Conservation (phyloP, 2,329 filamentous ascomycete genomes). For the Xylariaceae sp. region DNA sequence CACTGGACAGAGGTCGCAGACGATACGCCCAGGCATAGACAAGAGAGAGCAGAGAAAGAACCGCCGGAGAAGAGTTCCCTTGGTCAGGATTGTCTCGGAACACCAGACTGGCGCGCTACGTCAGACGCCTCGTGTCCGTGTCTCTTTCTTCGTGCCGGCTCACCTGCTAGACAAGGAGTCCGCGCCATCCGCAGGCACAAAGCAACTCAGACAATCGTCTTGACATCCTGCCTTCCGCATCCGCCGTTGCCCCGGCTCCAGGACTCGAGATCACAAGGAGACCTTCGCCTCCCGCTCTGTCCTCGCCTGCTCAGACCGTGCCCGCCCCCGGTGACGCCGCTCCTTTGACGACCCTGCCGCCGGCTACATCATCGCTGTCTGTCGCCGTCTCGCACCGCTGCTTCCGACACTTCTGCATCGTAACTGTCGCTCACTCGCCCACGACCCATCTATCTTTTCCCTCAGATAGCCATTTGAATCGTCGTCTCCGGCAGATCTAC, state of each 20-base stretch:
- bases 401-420: conserved; percentile 13
- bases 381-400: conserved; percentile 7
- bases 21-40: no score
- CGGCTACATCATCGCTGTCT: conserved; percentile 2
- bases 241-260: conserved; percentile 16
- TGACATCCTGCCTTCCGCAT: no score
- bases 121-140: no score
- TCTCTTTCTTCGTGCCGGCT: no score
- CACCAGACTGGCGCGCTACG: no score
- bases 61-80: no score
- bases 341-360: conserved; percentile 5
- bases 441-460: conserved; percentile 7
- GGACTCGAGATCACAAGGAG: conserved; percentile 15
- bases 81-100: no score
- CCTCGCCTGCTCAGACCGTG: conserved; percentile 4
- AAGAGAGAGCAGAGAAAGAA: no score
- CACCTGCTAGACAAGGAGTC: no score
- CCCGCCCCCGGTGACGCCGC: conserved; percentile 6
- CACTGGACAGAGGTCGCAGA: no score
- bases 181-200: no score
- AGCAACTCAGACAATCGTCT: no score
- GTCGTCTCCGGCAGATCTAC: conserved; percentile 10
- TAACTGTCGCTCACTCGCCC: conserved; percentile 21
- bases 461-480: conserved; percentile 18
- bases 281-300: conserved; percentile 6